Percentiles rank a stretch among this genome's conserved stretches.
Conservation (phyloP, 306 rosid species). For the Ormosia emarginata region DNA sequence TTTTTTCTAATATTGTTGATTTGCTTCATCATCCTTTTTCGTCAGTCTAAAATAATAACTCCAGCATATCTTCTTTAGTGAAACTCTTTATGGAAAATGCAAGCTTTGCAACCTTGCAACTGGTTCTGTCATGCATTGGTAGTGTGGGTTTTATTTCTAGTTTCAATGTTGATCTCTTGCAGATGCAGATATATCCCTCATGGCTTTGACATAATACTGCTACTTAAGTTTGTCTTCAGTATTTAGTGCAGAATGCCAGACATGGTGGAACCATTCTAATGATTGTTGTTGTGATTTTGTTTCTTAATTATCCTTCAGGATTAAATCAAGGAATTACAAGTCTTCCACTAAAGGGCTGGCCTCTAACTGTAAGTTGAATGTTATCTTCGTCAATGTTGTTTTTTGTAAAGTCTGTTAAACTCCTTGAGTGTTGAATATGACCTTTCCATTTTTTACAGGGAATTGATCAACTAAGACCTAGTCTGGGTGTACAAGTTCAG, state of each 20-base stretch:
- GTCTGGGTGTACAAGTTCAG: conserved; percentile 74
- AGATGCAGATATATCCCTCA: conserved; percentile 1
- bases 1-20: background rate
- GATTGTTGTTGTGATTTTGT: background rate
- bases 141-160: background rate
- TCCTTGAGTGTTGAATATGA: conserved; percentile 13
- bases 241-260: background rate
- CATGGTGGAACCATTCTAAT: conserved; percentile 8
- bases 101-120: background rate
- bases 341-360: conserved; percentile 90
- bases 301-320: conserved; percentile 46
- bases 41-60: background rate
- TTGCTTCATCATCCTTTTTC: background rate
- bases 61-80: background rate
- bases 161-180: background rate
- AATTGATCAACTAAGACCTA: conserved; percentile 77
- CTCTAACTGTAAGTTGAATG: conserved; percentile 75
- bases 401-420: conserved; percentile 6
- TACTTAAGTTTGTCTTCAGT: background rate
- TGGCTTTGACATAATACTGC: background rate
- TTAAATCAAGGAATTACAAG: conserved; percentile 64
- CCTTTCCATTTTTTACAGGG: conserved; percentile 50
- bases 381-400: background rate
- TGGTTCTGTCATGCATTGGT: background rate
- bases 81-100: background rate